Percentiles rank a stretch among this genome's conserved stretches.
Conservation (phyloP, 805 yeast genomes). For the Grigorovia jiainica region DNA sequence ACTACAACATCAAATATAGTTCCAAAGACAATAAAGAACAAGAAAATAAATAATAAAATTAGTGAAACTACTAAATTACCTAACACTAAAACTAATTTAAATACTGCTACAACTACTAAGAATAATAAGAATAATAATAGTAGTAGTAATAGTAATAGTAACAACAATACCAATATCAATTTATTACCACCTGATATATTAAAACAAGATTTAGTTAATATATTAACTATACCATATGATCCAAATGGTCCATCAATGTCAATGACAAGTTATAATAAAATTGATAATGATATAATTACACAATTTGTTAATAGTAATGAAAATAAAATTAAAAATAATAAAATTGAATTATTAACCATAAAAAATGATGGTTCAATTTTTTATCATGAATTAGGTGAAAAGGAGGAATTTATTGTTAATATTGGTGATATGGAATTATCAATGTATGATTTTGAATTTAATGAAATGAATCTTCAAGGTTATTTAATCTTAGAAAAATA, state of each 20-base stretch:
- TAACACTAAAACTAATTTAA: too few relatives aligned
- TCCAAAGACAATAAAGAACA: background rate
- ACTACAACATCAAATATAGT: background rate
- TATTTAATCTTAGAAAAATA: conserved; percentile 56
- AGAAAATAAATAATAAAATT: background rate
- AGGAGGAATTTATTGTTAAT: conserved; percentile 15
- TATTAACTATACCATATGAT: conserved; percentile 21
- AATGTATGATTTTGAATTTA: conserved; percentile 75
- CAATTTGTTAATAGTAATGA: conserved; percentile 13
- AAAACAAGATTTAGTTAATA: conserved; percentile 21
- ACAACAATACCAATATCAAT: background rate
- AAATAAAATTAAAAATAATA: conserved; percentile 5
- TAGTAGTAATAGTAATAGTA: background rate
- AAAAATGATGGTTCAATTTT: conserved; percentile 14
- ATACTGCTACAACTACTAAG: background rate
- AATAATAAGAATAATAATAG: background rate
- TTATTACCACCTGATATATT: conserved; percentile 5
- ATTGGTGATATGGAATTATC: conserved; percentile 44
- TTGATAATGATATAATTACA: conserved; percentile 21
- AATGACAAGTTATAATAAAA: conserved; percentile 14
- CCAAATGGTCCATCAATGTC: conserved; percentile 20
- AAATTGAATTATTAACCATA: conserved; percentile 10
- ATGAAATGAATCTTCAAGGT: conserved; percentile 47
- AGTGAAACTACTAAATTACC: too few relatives aligned
- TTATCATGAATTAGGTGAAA: conserved; percentile 6